A percentile compares a stretch with the other conserved stretches of the same genome.
phyloP scores from a whole-genome alignment of 2,329 filamentous ascomycete species.

The Didymella sp. region DNA sequence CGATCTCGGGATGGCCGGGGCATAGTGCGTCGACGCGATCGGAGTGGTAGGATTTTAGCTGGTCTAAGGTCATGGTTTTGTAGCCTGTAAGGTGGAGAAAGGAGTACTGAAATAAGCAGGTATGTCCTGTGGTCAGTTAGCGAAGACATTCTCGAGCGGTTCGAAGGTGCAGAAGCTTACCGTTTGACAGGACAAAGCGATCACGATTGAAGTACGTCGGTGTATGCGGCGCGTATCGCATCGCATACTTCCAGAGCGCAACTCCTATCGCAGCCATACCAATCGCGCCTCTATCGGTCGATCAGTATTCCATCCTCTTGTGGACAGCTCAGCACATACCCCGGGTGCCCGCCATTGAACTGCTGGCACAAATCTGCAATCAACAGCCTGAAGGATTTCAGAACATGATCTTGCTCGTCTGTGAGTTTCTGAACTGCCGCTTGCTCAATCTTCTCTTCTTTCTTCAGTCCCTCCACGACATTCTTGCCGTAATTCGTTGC shows the following conservation, averaged over 20 bases:
- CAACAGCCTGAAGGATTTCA: slow-evolving; percentile 67
- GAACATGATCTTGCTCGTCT: slow-evolving; percentile 57
- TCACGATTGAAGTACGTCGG: slow-evolving; percentile 67
- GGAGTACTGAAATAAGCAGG: slow-evolving; percentile 62
- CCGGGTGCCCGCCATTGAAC: slow-evolving; percentile 73
- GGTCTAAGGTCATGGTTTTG: slow-evolving; percentile 62
- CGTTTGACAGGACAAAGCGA: slow-evolving; percentile 68
- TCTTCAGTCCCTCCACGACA: slow-evolving; percentile 30
- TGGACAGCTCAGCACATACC: slow-evolving; percentile 53
- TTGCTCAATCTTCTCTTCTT: slow-evolving; percentile 34
- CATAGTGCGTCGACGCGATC: slow-evolving; percentile 58
- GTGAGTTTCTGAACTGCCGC: slow-evolving; percentile 29
- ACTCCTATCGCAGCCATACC: slow-evolving; percentile 69
- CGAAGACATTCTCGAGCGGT: no score
- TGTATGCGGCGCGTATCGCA: slow-evolving; percentile 64
- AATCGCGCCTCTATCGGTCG: slow-evolving; percentile 58
- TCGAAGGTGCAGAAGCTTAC: slow-evolving; percentile 22
- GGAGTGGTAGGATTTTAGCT: slow-evolving; percentile 64
- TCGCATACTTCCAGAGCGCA: slow-evolving; percentile 67
- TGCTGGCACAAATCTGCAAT: slow-evolving; percentile 74
- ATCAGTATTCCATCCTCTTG: slow-evolving; percentile 7
- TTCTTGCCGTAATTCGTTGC: slow-evolving; percentile 36
- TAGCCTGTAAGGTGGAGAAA: slow-evolving; percentile 63
- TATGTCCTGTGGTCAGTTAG: slow-evolving; percentile 51
- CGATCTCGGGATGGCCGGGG: slow-evolving; percentile 65